A percentile compares a stretch with the other conserved stretches of the same genome.
phyloP scores from a whole-genome alignment of 2,329 filamentous ascomycete genomes.

The Beauveria brongniartii region DNA sequence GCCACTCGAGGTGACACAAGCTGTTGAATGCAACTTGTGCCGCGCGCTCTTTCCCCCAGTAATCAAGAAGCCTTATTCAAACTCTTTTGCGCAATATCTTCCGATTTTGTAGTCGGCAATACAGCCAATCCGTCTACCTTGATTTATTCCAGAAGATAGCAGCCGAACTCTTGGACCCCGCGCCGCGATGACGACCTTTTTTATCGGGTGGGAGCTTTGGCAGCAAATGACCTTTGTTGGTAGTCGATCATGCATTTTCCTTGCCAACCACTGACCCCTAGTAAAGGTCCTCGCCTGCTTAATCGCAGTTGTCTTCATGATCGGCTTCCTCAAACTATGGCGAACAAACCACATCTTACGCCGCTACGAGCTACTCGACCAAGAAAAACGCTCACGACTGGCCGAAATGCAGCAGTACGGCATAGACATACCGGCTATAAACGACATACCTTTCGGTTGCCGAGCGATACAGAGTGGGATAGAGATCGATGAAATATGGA shows the following conservation, averaged over 20 bases:
- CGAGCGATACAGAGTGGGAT: conserved; percentile 77
- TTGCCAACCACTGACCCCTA: not conserved
- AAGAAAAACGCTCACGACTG: conserved; percentile 50
- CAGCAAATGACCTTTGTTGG: conserved; percentile 85
- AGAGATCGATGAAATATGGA: conserved; percentile 79
- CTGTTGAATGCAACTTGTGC: not conserved
- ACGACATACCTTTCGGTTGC: conserved; percentile 76
- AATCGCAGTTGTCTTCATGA: conserved; percentile 61
- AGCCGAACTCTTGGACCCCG: conserved; percentile 25
- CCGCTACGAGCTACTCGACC: conserved; percentile 56
- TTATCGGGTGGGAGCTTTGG: conserved; percentile 69
- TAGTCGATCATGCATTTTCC: conserved; percentile 14
- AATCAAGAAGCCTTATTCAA: not conserved
- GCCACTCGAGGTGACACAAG: not conserved
- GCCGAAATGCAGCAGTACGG: conserved; percentile 48
- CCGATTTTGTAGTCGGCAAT: not conserved
- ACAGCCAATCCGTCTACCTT: no score
- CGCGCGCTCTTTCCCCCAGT: not conserved
- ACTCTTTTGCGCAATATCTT: not conserved
- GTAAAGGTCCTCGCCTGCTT: conserved; percentile 61
- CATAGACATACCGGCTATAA: conserved; percentile 29
- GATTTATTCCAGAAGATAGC: not conserved
- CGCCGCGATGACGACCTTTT: conserved; percentile 42
- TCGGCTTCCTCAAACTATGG: conserved; percentile 61
- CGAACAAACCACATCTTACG: conserved; percentile 47